Evolutionary conservation across 176 grass and related monocot genomes (phyloP).

Genomic region (Oryza rufipogon): DNA sequence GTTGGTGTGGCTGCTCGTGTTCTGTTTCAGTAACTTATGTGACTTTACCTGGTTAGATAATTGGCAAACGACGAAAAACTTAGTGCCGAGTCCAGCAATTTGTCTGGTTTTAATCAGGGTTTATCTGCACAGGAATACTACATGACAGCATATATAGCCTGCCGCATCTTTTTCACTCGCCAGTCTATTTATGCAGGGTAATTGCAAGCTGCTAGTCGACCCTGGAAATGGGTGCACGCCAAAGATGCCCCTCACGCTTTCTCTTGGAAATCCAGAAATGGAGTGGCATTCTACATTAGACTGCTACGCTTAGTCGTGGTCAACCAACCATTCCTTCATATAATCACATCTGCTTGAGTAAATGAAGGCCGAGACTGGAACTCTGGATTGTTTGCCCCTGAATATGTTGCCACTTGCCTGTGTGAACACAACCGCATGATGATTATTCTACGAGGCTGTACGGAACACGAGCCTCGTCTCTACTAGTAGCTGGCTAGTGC

Average conservation of each 20-base stretch:
- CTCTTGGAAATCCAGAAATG: background rate
- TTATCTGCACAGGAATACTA: background rate
- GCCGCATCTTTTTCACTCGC: background rate
- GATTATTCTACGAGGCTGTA: background rate
- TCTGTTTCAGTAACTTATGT: background rate
- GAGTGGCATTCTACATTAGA: conserved; percentile 1
- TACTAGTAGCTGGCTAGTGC: too few species aligned
- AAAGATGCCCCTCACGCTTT: conserved; percentile 27
- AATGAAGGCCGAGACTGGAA: background rate
- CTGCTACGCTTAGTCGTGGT: conserved; percentile 5
- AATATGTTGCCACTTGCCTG: conserved; percentile 13
- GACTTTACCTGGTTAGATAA: background rate
- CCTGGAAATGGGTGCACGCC: conserved; percentile 31
- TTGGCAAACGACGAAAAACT: background rate
- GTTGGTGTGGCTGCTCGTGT: conserved; percentile 5
- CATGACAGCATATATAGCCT: background rate
- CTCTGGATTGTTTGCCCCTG: background rate
- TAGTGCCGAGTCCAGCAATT: background rate
- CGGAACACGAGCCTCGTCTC: background rate
- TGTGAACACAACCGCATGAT: background rate
- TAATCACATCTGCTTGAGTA: background rate
- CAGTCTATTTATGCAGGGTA: background rate
- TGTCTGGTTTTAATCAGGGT: background rate
- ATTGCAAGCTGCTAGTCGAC: conserved; percentile 24
- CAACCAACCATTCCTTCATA: conserved; percentile 20